Percentiles rank a stretch among this genome's conserved stretches.
Conservation (phyloP, 352 stramenopile species). For the Globisporangium splendens region DNA sequence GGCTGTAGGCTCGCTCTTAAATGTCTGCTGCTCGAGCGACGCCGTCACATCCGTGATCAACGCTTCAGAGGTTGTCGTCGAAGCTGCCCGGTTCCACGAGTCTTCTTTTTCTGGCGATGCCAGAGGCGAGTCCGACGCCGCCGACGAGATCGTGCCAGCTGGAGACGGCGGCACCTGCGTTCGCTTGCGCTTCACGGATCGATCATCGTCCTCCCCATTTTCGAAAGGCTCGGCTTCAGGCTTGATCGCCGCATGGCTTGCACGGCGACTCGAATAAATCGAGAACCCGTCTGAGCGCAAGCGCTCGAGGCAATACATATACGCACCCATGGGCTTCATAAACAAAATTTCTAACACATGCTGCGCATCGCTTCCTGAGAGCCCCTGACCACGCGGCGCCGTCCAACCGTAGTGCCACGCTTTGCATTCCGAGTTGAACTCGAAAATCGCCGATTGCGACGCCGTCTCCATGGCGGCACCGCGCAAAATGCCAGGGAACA, state of each 20-base stretch:
- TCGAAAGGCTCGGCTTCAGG: constrained; percentile 55
- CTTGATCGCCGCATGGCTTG: constrained; percentile 54
- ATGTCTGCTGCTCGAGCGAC: constrained; percentile 13
- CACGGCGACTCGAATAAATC: constrained; percentile 76
- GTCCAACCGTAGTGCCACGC: constrained; percentile 89
- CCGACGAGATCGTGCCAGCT: constrained; percentile 21
- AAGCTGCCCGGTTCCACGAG: constrained; percentile 24
- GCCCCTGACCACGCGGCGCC: constrained; percentile 62
- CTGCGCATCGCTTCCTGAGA: constrained; percentile 73
- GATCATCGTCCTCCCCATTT: constrained; percentile 34
- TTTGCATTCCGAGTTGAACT: constrained; percentile 88
- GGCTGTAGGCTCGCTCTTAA: constrained; percentile 39
- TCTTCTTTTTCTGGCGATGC: constrained; percentile 40
- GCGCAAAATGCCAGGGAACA: constrained; percentile 72
- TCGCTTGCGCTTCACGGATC: constrained; percentile 59
- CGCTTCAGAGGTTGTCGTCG: constrained; percentile 23
- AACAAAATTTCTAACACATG: constrained; percentile 80
- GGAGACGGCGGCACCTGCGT: constrained; percentile 30
- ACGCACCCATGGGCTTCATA: constrained; percentile 80
- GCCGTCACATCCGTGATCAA: constrained; percentile 6
- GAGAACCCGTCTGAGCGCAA: constrained; percentile 73
- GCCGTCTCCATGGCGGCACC: constrained; percentile 76
- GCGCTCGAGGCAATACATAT: constrained; percentile 79
- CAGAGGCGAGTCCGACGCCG: constrained; percentile 29
- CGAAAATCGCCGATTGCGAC: constrained; percentile 78